Conservation (phyloP, 2,329 filamentous ascomycete species). For the Fusarium beomiforme region DNA sequence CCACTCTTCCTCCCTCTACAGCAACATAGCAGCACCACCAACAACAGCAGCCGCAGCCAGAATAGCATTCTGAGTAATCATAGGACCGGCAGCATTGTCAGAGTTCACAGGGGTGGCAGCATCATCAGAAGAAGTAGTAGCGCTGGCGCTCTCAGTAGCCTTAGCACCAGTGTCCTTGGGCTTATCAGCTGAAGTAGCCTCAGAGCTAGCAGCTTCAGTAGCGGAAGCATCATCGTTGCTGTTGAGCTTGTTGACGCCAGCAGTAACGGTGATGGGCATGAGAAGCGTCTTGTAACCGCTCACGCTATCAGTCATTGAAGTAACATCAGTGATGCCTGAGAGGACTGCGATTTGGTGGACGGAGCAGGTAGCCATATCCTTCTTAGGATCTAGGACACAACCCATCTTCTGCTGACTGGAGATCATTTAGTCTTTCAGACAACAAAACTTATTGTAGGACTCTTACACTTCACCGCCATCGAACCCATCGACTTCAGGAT, state of each 20-base stretch:
- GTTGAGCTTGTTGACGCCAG: constrained; percentile 50
- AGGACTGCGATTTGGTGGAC: neutral
- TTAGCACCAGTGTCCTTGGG: constrained; percentile 26
- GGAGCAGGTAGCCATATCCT: constrained; percentile 41
- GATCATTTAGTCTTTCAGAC: neutral
- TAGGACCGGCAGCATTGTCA: constrained; percentile 46
- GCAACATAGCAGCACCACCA: constrained; percentile 48
- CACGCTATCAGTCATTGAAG: neutral
- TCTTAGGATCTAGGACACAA: constrained; percentile 42
- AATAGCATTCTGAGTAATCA: constrained; percentile 48
- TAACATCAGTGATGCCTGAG: neutral
- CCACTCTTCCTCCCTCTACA: constrained; percentile 37
- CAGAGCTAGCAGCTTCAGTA: constrained; percentile 9
- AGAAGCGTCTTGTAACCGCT: constrained; percentile 32
- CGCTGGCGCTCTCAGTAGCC: constrained; percentile 10
- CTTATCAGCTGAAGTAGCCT: constrained; percentile 29
- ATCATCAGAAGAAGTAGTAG: constrained; percentile 18
- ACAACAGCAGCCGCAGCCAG: constrained; percentile 50
- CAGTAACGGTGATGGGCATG: constrained; percentile 50
- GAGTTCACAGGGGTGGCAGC: constrained; percentile 28
- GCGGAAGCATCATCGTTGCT: constrained; percentile 21
- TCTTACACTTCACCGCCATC: constrained; percentile 34
- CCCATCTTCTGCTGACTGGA: constrained; percentile 29
- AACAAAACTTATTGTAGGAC: neutral
- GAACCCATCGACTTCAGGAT: constrained; percentile 6